Conservation (phyloP, 176 grass and related monocot species). For the Poa pratensis region DNA sequence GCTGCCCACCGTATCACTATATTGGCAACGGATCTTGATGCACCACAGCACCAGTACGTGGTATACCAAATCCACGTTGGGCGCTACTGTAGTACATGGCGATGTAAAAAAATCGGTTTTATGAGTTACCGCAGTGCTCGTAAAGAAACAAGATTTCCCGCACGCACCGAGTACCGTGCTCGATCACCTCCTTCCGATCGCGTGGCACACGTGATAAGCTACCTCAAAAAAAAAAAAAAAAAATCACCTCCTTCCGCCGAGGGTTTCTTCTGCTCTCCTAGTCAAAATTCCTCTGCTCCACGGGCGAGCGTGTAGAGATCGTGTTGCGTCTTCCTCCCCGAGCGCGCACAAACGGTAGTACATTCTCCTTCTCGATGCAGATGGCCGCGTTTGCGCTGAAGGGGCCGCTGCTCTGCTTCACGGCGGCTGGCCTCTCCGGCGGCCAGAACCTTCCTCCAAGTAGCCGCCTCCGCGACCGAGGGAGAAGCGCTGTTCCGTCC, state of each 20-base stretch:
- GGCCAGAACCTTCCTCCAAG: not conserved
- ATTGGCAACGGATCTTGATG: no score
- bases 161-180: not conserved
- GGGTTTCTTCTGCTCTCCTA: not conserved
- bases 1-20: no score
- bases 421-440: not conserved
- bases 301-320: not conserved
- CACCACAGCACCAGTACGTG: no score
- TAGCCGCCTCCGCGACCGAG: not conserved
- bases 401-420: not conserved
- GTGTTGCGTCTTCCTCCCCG: no score
- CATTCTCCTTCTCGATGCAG: not conserved
- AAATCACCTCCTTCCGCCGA: slow-evolving; percentile 25
- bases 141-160: no score
- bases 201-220: no score
- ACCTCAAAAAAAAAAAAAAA: no score
- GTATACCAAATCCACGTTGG: no score
- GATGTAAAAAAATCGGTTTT: no score
- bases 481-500: not conserved
- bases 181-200: no score
- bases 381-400: not conserved
- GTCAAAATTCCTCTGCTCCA: not conserved
- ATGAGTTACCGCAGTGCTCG: no score
- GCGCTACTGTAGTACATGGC: no score
- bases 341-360: not conserved